Conservation (phyloP, 257 asterid species). For the Phtheirospermum japonicum region DNA sequence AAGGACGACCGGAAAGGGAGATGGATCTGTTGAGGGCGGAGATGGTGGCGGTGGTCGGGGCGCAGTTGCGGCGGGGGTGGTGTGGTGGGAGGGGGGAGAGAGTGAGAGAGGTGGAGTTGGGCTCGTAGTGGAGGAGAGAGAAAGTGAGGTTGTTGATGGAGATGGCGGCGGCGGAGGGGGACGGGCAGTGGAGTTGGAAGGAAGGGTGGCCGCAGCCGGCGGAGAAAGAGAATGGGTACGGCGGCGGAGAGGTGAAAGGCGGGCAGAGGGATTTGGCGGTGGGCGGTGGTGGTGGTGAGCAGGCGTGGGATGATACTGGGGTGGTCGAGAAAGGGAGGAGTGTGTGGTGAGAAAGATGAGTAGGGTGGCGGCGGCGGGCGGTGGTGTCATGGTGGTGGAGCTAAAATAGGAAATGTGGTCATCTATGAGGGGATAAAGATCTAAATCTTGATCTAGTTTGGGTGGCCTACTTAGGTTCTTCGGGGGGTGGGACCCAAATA, state of each 20-base stretch:
- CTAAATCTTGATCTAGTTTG: slow-evolving; percentile 37
- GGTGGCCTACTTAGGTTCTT: slow-evolving; percentile 25
- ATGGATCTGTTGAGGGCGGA: slow-evolving; percentile 49
- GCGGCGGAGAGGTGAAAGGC: slow-evolving; percentile 63
- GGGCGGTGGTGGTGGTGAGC: slow-evolving; percentile 34
- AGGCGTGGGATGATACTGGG: slow-evolving; percentile 29
- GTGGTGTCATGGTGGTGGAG: slow-evolving; percentile 36
- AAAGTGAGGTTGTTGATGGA: slow-evolving; percentile 52
- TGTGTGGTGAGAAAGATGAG: slow-evolving; percentile 23
- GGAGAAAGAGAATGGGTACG: slow-evolving; percentile 73
- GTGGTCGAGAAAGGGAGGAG: slow-evolving; percentile 25
- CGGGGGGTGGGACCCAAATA: neutral
- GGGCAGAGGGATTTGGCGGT: slow-evolving; percentile 41
- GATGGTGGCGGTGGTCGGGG: slow-evolving; percentile 33
- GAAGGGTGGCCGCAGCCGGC: slow-evolving; percentile 96
- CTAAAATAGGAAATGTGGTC: slow-evolving; percentile 29
- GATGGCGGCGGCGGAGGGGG: slow-evolving; percentile 50
- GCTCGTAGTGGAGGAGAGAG: slow-evolving; percentile 57
- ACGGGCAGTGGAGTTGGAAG: slow-evolving; percentile 65
- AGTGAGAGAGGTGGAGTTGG: slow-evolving; percentile 56
- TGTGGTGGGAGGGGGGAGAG: slow-evolving; percentile 45
- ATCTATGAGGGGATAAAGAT: slow-evolving; percentile 33
- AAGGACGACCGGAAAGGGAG: slow-evolving; percentile 67
- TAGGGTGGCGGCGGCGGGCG: slow-evolving; percentile 27
- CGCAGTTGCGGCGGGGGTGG: slow-evolving; percentile 38